Base-by-base conservation (phyloP, 2,329 filamentous ascomycete genomes). In the Aspergillus aculeatinus region DNA sequence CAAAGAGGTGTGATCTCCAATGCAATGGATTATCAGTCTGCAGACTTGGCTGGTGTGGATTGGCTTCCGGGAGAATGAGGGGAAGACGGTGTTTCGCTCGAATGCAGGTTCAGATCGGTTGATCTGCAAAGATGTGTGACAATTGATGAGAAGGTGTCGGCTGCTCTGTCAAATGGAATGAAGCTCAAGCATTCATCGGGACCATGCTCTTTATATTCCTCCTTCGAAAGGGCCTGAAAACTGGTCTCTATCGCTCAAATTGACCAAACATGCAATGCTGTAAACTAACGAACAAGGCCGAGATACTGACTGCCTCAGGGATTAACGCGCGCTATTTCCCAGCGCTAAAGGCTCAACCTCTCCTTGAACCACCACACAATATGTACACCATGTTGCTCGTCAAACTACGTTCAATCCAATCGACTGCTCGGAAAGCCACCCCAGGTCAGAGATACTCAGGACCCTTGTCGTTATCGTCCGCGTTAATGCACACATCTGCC, bases 401-500 rank as follows among this genome's bases (percentile, higher is more conserved):
- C 42, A 16, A 44, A 31, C 33, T 39, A 55, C 55, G 55, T 58
- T 47, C 25, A 55, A 53, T 14, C 48, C 47, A 42, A 44, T 48
- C 33, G 50, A 16, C 55, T 51, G 50, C 58, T n/a, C 55, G 59
- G 49, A 44, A 44, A 61, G n/a, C 59, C 57, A 60, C 39, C 55
- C 51, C 47, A 47, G 27, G 31, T 12, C 12, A 31, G 49, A 49
- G 21, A 52, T 44, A 33, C 39, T 53, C 56, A 35, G 42, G 56
- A 39, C 54, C 49, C 50, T 64, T 56, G 48, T 64, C 63, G 60
- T 67, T 68, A 7, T 58, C 60, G 57, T 53, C 54, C 56, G 55
- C 50, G 53, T 63, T 64, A 59, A 63, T 60, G 65, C 67, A 61
- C 58, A 57, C 60, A 53, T 60, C 57, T 52, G 55, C 60, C 58